Evolutionary conservation across 148 eudicot genomes (phyloP).

Genomic region (Heliamphora exappendiculata): DNA sequence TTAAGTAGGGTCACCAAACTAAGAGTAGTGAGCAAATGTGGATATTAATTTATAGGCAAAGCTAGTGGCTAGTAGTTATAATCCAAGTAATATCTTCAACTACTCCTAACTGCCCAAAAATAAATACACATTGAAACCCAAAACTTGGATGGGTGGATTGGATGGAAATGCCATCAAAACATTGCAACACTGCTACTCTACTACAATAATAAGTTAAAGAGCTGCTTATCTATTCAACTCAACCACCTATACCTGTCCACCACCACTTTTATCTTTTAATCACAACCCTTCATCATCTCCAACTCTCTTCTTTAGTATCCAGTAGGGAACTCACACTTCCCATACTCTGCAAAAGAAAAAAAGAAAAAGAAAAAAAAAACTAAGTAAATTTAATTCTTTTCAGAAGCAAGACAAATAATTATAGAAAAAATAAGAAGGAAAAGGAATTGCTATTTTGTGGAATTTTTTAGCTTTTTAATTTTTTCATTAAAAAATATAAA

Average conservation of each 20-base stretch:
- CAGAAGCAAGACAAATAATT: neutral
- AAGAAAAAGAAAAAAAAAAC: no score
- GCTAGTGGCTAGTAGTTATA: neutral
- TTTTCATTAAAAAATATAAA: no score
- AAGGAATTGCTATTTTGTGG: no score
- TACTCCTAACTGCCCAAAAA: neutral
- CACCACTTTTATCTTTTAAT: neutral
- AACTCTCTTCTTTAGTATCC: constrained; percentile 23
- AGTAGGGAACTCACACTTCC: constrained; percentile 58
- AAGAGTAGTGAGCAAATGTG: no score
- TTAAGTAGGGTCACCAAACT: neutral
- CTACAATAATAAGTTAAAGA: neutral
- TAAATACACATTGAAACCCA: constrained; percentile 4
- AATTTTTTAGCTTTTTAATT: no score
- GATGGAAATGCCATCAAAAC: no score
- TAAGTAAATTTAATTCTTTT: no score
- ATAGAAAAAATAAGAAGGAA: neutral
- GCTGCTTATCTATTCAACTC: neutral
- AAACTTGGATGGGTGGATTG: neutral
- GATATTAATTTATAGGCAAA: neutral
- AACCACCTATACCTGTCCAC: neutral
- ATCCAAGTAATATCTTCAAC: neutral
- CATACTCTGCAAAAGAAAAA: constrained; percentile 42
- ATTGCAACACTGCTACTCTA: neutral
- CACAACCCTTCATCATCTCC: neutral